A percentile compares a stretch with the other conserved stretches of the same genome.
These are phyloP conservation scores for Nakazawaea molendinolei DNA, from an alignment of 805 yeast species.

Conservation along the genomic window DNA sequence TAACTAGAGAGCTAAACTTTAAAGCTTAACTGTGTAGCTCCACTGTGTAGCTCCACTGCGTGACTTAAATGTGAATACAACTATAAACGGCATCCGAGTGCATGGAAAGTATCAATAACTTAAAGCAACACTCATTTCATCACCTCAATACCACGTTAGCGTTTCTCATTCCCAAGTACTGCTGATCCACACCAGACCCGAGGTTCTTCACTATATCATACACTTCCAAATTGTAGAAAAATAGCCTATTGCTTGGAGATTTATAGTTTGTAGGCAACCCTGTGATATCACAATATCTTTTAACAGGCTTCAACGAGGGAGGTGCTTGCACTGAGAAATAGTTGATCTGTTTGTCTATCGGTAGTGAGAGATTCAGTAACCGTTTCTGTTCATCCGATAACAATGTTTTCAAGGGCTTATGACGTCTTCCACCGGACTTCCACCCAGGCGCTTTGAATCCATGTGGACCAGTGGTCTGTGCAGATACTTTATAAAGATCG, in stretches of 20 bases:
- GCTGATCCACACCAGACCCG: constrained; percentile 91
- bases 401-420: constrained; percentile 69
- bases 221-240: constrained; percentile 80
- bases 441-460: constrained; percentile 54
- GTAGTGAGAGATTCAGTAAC: constrained; percentile 27
- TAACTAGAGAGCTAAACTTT: too few species aligned
- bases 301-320: constrained; percentile 75
- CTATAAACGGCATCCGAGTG: too few species aligned
- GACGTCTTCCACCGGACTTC: constrained; percentile 50
- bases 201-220: constrained; percentile 69
- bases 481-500: constrained; percentile 23
- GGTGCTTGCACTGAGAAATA: constrained; percentile 74
- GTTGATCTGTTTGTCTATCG: constrained; percentile 49
- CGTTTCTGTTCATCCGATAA: constrained; percentile 74
- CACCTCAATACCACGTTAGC: constrained; percentile 79
- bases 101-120: constrained; percentile 8
- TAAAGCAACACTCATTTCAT: neutral
- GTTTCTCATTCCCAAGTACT: constrained; percentile 77
- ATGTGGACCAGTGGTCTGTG: constrained; percentile 34
- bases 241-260: constrained; percentile 64
- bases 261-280: constrained; percentile 78
- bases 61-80: too few species aligned
- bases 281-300: constrained; percentile 88
- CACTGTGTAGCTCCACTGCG: too few species aligned
- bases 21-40: too few species aligned